Conservation (phyloP, 768 basidiomycete species). For the Lactarius hengduanensis region DNA sequence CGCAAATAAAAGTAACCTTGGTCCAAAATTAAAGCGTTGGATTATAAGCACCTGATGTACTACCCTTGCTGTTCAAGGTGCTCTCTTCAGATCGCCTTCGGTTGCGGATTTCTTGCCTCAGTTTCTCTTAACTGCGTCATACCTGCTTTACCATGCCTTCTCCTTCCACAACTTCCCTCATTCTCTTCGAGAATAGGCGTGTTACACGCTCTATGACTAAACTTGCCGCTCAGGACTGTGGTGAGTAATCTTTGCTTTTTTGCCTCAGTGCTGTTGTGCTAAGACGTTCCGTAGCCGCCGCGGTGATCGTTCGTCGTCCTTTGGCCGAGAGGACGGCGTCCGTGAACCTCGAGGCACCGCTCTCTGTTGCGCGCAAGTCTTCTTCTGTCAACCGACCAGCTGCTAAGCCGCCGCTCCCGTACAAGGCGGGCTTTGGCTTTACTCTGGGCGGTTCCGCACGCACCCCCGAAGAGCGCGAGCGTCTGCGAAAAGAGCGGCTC, state of each 20-base stretch:
- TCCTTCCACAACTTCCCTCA: constrained; percentile 10
- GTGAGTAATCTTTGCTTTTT: constrained; percentile 6
- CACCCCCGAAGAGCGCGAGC: constrained; percentile 16
- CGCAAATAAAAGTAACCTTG: background rate
- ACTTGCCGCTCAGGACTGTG: constrained; percentile 5
- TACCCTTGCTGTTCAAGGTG: background rate
- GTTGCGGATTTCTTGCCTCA: background rate
- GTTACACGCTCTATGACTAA: constrained; percentile 18
- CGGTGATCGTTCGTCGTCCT: constrained; percentile 18
- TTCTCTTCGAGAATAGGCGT: constrained; percentile 24
- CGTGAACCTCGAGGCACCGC: constrained; percentile 3
- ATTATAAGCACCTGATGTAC: background rate
- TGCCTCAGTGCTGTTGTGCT: background rate
- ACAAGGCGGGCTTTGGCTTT: constrained; percentile 23
- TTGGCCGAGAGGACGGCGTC: constrained; percentile 10
- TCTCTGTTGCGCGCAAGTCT: background rate
- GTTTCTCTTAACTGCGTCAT: too few species aligned
- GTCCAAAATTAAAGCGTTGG: background rate
- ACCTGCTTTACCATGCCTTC: constrained; percentile 12
- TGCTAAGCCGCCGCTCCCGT: constrained; percentile 5
- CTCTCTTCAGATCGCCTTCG: background rate
- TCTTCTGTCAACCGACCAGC: background rate
- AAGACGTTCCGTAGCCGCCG: constrained; percentile 1
- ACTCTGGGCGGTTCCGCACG: background rate
- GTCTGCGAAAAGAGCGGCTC: constrained; percentile 20